Base-by-base conservation (phyloP, 106 monocot genomes). In the Allium cepa region DNA sequence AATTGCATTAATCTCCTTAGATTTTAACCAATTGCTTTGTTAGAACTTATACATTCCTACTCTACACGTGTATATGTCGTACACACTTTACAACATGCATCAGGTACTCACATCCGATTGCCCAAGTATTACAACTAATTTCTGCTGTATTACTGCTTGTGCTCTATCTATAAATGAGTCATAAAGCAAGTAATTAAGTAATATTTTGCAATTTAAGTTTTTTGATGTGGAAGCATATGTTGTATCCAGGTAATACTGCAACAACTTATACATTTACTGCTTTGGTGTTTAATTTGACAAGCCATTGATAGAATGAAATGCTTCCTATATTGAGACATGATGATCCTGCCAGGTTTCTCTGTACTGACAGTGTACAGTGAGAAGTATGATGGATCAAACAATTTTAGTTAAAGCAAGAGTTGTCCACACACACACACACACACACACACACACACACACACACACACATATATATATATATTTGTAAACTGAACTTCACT, bases 331-430 rank as follows among this genome's bases (percentile, higher is more conserved):
- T 77, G 50, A 84, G 59, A 57, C 13, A 72, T 27, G 27, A 70
- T 77, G 80, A 70, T 72, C 16, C 79, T 79, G 73, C 73, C 84
- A 84, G 84, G 80, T 84, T 76, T 84, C 84, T 84, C 80, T 84
- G 80, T 28, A 80, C 80, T 84, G 84, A 67, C 55, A 80, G 77
- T 84, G 83, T 84, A 73, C 77, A 69, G 77, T 62, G 81, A 85
- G 77, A 81, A 81, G 85, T 79, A 72, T 79, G 77, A 77, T 77
- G 80, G 77, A 71, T 84, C 68, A 56, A 71, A 79, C 79, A 79
- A 48, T 28, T 72, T 4, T 46, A 64, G 17, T 67, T 56, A 46
- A 26, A 51, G 36, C 18, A 7, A 17, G 8, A 27, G 62, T 62
- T 14, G 6, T 12, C 15, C 47, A 3, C 15, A 1, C 10, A n/a